Evolutionary conservation across 257 asterid genomes (phyloP), one percentile per base, ranked within the genome.

Genomic region (Solanum verrucosum): DNA sequence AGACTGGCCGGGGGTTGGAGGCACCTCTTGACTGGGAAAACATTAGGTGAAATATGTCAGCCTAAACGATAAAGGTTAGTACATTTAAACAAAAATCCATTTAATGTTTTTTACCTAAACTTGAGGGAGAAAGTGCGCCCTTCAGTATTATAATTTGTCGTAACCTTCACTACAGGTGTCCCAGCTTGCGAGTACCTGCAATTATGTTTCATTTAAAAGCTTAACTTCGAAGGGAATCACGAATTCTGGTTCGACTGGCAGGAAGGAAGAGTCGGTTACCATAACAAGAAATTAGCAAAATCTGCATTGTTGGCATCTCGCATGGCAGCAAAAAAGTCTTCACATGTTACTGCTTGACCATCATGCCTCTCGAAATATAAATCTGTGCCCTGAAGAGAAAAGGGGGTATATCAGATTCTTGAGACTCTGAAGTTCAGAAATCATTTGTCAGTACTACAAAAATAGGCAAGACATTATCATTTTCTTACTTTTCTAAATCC

Each of bases 121-220:
- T 96, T 96, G 90, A 97, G 93, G 78, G 96, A 90, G 84, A 86
- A 97, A 37, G 98, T 94, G 86, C 79, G 90, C 33, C 94, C 92
- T 89, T 96, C 92, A 46, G 95, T 89, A 88, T 95, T 88, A 84
- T 95, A 96, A 63, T 89, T 87, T 56, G 98, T 92, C 72, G 75
- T 89, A 75, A 95, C 98, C 87, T 92, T 94, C 90, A 97, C 91
- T 77, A 78, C 89, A 87, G 99, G 99, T 12, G 99, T 96, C 78
- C 99, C 99, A 82, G 99, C 99, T 92, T 97, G 99, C 21, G 99
- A 96, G 89, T 97, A 97, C 99, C 99, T 97, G 89, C 85, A 90
- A 71, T 91, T 77, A 88, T 70, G 60, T 82, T 89, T 42, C 34
- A 87, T 79, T 81, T 33, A 77, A 49, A 34, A 81, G 40, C 35